phyloP scores from a whole-genome alignment of 345 rosid genomes.

The Bruguiera parviflora region DNA sequence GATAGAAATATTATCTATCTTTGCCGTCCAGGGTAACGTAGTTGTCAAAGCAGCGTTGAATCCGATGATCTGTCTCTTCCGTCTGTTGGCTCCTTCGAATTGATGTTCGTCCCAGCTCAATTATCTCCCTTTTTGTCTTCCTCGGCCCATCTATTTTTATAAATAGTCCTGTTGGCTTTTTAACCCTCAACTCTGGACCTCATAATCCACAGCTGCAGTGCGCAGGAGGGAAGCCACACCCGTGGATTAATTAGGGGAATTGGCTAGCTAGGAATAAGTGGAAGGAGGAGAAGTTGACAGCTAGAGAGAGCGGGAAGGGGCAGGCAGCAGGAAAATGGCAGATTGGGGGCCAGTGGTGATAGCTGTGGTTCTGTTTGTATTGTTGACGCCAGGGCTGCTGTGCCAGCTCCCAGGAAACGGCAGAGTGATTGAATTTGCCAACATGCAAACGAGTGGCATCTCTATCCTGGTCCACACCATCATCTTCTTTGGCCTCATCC shows the following conservation, averaged over 20 bases:
- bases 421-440: neutral
- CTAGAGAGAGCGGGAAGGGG: neutral
- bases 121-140: neutral
- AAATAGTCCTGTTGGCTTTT: neutral
- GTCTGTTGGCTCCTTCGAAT: neutral
- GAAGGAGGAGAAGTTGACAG: too few species aligned
- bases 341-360: conserved; percentile 1
- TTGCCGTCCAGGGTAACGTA: neutral
- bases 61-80: neutral
- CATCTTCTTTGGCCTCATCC: neutral
- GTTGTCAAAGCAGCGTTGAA: neutral
- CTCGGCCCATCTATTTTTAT: neutral
- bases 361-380: neutral
- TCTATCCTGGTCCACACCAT: neutral
- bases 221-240: too few species aligned
- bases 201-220: neutral
- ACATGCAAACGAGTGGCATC: neutral
- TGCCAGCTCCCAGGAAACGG: conserved; percentile 4
- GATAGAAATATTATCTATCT: neutral
- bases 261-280: too few species aligned
- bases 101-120: neutral
- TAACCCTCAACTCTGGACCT: neutral
- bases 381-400: conserved; percentile 2
- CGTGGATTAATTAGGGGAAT: too few species aligned
- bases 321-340: neutral